These are phyloP conservation scores for Biscutella laevigata DNA, from an alignment of 441 rosid species.

Conservation along the genomic window DNA sequence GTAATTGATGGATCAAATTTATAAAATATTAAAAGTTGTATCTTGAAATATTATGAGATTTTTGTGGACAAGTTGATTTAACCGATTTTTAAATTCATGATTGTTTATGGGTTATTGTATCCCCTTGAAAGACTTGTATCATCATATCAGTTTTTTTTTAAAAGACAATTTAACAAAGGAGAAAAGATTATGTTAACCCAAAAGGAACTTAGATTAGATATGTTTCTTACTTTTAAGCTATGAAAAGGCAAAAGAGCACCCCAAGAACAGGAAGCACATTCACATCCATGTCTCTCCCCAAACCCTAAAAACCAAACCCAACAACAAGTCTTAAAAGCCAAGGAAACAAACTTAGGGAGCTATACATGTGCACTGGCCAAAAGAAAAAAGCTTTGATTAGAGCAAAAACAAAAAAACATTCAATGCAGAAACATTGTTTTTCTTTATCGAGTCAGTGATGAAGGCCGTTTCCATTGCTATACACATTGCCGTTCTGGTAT, in stretches of 20 bases:
- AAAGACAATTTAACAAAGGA: neutral
- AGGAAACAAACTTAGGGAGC: slow-evolving; percentile 19
- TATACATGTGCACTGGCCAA: slow-evolving; percentile 17
- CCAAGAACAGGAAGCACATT: slow-evolving; percentile 25
- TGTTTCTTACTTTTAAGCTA: slow-evolving; percentile 12
- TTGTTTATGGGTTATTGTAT: too few species aligned
- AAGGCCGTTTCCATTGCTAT: slow-evolving; percentile 66
- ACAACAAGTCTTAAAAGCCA: slow-evolving; percentile 12
- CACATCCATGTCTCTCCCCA: slow-evolving; percentile 24
- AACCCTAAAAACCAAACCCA: slow-evolving; percentile 12
- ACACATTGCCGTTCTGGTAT: slow-evolving; percentile 50
- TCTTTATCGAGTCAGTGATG: slow-evolving; percentile 31
- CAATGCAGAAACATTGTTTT: neutral
- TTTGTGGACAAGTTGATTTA: too few species aligned
- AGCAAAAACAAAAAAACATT: neutral
- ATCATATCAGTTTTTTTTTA: too few species aligned
- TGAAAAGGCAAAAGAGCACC: slow-evolving; percentile 15
- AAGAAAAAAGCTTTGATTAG: neutral
- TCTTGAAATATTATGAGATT: too few species aligned
- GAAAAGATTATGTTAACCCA: neutral
- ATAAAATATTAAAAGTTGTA: too few species aligned
- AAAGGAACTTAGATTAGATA: neutral
- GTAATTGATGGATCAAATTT: too few species aligned
- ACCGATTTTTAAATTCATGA: too few species aligned
- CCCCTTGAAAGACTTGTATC: too few species aligned